phyloP scores from a whole-genome alignment of 768 basidiomycete genomes.

The Psilocybe tampanensis region DNA sequence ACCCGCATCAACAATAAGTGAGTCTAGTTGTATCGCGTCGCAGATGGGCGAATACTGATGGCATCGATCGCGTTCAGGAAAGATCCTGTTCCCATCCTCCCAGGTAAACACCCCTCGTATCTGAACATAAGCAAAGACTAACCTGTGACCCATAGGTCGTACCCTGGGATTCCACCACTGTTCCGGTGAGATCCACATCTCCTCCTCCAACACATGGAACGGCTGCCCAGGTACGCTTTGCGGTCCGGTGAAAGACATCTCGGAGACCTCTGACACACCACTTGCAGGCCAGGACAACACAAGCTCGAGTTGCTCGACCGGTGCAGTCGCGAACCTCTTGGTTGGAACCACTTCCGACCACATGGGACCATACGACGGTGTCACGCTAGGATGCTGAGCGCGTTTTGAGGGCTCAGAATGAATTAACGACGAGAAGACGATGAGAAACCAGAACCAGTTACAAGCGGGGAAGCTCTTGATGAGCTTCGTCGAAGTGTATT shows the following conservation, averaged over 20 bases:
- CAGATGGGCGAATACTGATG: neutral
- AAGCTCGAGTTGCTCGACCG: conserved; percentile 52
- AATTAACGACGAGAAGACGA: no score
- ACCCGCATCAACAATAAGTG: conserved; percentile 66
- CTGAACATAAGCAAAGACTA: neutral
- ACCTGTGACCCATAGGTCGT: conserved; percentile 22
- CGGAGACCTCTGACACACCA: no score
- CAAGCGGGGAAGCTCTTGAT: no score
- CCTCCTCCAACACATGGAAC: conserved; percentile 50
- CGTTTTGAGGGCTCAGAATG: no score
- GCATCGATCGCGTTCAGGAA: conserved; percentile 24
- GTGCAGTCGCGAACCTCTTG: conserved; percentile 53
- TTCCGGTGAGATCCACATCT: conserved; percentile 54
- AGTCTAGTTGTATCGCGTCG: conserved; percentile 7
- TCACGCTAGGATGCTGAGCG: conserved; percentile 23
- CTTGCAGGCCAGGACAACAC: conserved; percentile 34
- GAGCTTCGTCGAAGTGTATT: no score
- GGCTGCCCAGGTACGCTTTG: conserved; percentile 49
- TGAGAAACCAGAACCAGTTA: no score
- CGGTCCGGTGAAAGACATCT: neutral
- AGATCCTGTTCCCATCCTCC: conserved; percentile 43
- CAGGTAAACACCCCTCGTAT: conserved; percentile 27
- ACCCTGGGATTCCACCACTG: conserved; percentile 48
- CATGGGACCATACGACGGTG: conserved; percentile 21
- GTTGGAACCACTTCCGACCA: conserved; percentile 52